These are phyloP conservation scores for Diplotaxis tenuifolia DNA, from an alignment of 345 rosid species.

Conservation along the genomic window DNA sequence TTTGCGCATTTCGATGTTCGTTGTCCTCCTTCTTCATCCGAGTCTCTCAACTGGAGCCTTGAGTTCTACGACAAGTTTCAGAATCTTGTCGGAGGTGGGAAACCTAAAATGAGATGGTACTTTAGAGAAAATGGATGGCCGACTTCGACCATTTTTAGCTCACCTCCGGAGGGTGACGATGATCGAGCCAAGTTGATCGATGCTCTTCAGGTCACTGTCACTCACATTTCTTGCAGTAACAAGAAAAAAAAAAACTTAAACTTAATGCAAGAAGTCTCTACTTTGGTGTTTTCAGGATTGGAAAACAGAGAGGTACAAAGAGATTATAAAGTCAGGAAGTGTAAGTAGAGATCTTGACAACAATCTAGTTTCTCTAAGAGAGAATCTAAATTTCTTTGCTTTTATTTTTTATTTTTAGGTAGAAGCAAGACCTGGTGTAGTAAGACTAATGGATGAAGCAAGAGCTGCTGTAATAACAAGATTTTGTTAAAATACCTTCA, in stretches of 20 bases:
- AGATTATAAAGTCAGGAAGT: slow-evolving; percentile 88
- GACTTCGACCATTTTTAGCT: slow-evolving; percentile 54
- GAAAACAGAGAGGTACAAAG: slow-evolving; percentile 95
- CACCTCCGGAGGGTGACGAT: slow-evolving; percentile 62
- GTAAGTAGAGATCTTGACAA: slow-evolving; percentile 46
- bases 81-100: slow-evolving; percentile 85
- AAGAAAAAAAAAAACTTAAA: not conserved
- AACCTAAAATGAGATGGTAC: slow-evolving; percentile 99
- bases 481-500: slow-evolving; percentile 6
- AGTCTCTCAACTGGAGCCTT: slow-evolving; percentile 60
- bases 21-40: slow-evolving; percentile 50
- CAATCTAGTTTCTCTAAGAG: not conserved
- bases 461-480: slow-evolving; percentile 69
- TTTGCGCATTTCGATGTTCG: slow-evolving; percentile 78
- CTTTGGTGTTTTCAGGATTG: slow-evolving; percentile 59
- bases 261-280: not conserved
- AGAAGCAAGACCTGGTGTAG: slow-evolving; percentile 86
- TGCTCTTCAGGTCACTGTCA: slow-evolving; percentile 63
- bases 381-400: not conserved
- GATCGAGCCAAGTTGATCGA: slow-evolving; percentile 73
- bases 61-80: slow-evolving; percentile 87
- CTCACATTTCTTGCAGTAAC: not conserved
- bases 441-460: slow-evolving; percentile 92
- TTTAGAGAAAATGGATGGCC: slow-evolving; percentile 97
- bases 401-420: slow-evolving; percentile 51